These are phyloP conservation scores for Piper longum DNA, from an alignment of 164 flowering plant genomes.

Conservation along the genomic window DNA sequence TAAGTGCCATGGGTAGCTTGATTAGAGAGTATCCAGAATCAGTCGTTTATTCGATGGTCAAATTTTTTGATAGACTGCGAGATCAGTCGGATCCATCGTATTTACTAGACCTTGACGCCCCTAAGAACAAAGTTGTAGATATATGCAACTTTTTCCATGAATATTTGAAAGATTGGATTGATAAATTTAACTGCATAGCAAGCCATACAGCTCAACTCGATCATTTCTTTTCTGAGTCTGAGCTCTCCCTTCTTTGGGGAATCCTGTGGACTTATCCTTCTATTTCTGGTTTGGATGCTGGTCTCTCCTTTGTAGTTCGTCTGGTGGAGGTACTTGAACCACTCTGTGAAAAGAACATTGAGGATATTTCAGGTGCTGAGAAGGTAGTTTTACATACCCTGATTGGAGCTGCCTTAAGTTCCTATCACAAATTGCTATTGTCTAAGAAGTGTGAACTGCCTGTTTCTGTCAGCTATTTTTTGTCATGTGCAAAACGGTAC, in stretches of 20 bases:
- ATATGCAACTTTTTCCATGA: conserved; percentile 22
- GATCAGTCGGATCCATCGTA: conserved; percentile 9
- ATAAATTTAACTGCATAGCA: conserved; percentile 17
- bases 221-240: conserved; percentile 15
- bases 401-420: conserved; percentile 56
- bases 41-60: conserved; percentile 36
- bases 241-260: conserved; percentile 68
- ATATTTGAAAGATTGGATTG: conserved; percentile 23
- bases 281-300: conserved; percentile 15
- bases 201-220: conserved; percentile 9
- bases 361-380: conserved; percentile 37
- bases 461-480: conserved; percentile 23
- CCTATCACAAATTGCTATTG: conserved; percentile 22
- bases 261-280: conserved; percentile 39
- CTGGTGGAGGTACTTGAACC: conserved; percentile 45
- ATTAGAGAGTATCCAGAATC: conserved; percentile 42
- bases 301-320: conserved; percentile 29
- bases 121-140: conserved; percentile 18
- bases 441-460: conserved; percentile 10
- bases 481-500: conserved; percentile 44
- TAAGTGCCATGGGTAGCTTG: conserved; percentile 45
- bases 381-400: conserved; percentile 50
- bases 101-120: conserved; percentile 14
- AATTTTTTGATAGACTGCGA: conserved; percentile 36
- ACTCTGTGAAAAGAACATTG: conserved; percentile 28